A percentile compares a stretch with the other conserved stretches of the same genome.
These are phyloP conservation scores for Hevea brasiliensis DNA, from an alignment of 345 rosid genomes.

Conservation along the genomic window DNA sequence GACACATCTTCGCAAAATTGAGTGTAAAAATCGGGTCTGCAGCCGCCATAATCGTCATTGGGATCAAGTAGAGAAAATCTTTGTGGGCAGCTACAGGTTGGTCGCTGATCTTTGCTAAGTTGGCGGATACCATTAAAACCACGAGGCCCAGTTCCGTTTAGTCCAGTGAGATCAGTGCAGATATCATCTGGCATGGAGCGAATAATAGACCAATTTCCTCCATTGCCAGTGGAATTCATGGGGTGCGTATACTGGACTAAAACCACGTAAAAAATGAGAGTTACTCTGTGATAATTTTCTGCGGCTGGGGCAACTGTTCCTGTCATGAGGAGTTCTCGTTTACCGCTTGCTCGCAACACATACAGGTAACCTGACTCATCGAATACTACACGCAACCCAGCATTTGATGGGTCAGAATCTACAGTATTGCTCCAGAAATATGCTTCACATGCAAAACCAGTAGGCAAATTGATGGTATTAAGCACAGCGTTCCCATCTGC, in stretches of 20 bases:
- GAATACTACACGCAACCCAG: constrained; percentile 30
- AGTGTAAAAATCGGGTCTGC: constrained; percentile 28
- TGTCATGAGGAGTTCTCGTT: constrained; percentile 5
- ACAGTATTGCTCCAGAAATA: constrained; percentile 22
- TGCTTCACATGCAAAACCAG: constrained; percentile 16
- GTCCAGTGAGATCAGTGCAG: neutral
- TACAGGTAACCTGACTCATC: constrained; percentile 29
- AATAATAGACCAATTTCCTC: constrained; percentile 17
- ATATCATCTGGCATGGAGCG: constrained; percentile 31
- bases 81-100: constrained; percentile 35
- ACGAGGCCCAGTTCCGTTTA: constrained; percentile 34
- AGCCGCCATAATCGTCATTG: constrained; percentile 33
- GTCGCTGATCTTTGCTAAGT: constrained; percentile 16
- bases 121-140: constrained; percentile 40
- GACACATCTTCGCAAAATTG: constrained; percentile 25
- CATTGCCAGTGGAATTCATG: constrained; percentile 15
- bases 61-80: constrained; percentile 30
- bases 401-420: constrained; percentile 10
- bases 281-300: constrained; percentile 28
- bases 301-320: neutral
- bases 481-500: constrained; percentile 33
- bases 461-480: constrained; percentile 23
- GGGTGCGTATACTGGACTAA: constrained; percentile 24
- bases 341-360: constrained; percentile 20
- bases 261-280: constrained; percentile 42